phyloP scores from a whole-genome alignment of 306 rosid species.

The Ammopiptanthus mongolicus region DNA sequence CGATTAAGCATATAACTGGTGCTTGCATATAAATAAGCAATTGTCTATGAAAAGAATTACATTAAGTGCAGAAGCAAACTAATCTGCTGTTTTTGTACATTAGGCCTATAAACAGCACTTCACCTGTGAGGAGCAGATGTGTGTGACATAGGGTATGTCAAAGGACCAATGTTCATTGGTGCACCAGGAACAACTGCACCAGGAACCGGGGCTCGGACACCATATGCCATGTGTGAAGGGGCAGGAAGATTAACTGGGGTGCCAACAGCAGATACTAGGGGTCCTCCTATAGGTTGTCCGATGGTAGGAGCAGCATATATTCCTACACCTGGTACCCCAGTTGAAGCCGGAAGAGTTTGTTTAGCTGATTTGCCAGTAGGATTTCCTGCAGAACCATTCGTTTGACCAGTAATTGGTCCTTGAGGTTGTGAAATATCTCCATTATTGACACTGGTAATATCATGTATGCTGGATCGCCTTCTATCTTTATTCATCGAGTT shows the following conservation, averaged over 20 bases:
- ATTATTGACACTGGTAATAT: constrained; percentile 77
- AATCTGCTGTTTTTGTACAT: constrained; percentile 48
- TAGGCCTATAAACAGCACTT: constrained; percentile 32
- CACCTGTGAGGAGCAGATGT: constrained; percentile 79
- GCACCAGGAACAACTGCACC: constrained; percentile 75
- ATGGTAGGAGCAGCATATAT: constrained; percentile 69
- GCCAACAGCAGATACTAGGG: constrained; percentile 83
- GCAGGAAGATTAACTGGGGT: constrained; percentile 73
- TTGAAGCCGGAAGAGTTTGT: constrained; percentile 46
- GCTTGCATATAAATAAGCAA: constrained; percentile 29
- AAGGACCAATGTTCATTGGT: constrained; percentile 63
- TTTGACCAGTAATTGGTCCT: constrained; percentile 86
- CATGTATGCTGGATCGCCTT: constrained; percentile 97
- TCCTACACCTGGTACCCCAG: constrained; percentile 58
- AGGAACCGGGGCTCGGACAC: constrained; percentile 63
- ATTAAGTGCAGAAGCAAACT: constrained; percentile 38
- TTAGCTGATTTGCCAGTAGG: constrained; percentile 47
- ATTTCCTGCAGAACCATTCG: constrained; percentile 52
- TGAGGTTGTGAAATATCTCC: constrained; percentile 65
- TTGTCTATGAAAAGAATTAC: constrained; percentile 39
- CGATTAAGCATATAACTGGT: constrained; percentile 13
- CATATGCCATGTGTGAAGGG: constrained; percentile 71
- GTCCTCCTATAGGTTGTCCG: constrained; percentile 93
- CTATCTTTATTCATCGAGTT: constrained; percentile 95
- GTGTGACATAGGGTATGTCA: constrained; percentile 75